Evolutionary conservation across 345 rosid genomes (phyloP).

Genomic region (Rubroshorea leprosula): DNA sequence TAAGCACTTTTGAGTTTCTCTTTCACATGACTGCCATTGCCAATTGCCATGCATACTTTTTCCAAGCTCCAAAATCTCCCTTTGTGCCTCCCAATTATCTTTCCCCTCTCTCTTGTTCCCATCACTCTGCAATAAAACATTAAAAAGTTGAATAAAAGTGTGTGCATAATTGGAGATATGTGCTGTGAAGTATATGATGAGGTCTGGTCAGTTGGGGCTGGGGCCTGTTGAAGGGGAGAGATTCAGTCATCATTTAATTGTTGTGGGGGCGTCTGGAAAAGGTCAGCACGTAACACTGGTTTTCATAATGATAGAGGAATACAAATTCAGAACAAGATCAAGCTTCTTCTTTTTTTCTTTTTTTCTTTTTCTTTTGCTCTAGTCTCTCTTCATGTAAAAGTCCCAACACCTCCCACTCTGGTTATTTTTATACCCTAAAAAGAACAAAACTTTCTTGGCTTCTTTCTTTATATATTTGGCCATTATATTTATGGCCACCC

Average conservation of each 20-base stretch:
- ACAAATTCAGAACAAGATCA: not conserved
- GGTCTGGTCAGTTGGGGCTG: conserved; percentile 2
- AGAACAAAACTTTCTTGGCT: not conserved
- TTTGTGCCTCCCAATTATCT: not conserved
- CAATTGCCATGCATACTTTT: not conserved
- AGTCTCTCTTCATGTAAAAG: conserved; percentile 8
- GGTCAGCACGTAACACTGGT: not conserved
- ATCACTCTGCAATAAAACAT: conserved; percentile 8
- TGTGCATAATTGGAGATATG: not conserved
- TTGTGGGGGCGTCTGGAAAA: conserved; percentile 9
- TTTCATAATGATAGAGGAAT: too few species aligned
- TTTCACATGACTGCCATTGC: not conserved
- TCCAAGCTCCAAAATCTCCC: not conserved
- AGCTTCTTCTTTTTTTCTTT: not conserved
- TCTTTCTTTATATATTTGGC: not conserved
- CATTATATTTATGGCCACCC: not conserved
- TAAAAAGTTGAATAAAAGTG: not conserved
- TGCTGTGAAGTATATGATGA: conserved; percentile 2
- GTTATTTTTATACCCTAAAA: conserved; percentile 8
- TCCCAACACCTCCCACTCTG: conserved; percentile 12
- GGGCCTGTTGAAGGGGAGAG: conserved; percentile 2
- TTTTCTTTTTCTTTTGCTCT: too few species aligned
- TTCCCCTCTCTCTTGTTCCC: not conserved
- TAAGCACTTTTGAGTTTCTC: not conserved
- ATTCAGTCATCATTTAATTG: conserved; percentile 18